Evolutionary conservation across 768 basidiomycete species (phyloP), one percentile per base, ranked within the genome.

Genomic region (Serpula lacrymans): DNA sequence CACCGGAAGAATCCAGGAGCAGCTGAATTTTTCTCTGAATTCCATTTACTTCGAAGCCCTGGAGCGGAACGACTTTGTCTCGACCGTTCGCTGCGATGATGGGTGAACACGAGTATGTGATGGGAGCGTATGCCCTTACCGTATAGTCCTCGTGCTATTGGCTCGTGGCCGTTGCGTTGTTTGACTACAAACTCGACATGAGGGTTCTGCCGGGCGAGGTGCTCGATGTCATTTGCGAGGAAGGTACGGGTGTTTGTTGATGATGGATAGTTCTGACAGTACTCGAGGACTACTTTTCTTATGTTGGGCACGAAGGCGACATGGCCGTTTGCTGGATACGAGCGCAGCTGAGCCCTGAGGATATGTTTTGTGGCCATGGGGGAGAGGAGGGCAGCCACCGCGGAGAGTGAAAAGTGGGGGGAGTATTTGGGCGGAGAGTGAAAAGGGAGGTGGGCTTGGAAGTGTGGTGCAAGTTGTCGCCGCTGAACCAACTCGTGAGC

Each of bases 251-350:
- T 71, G 54, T 80, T 80, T 32, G 72, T 63, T 1, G 88, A 90
- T 3, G 88, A 82, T 1, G 84, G 78, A 77, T 84, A 87, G 39
- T 76, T 77, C 54, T 93, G 82, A 64, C 90, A 91, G 62, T 77
- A 94, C 63, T 92, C 88, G 58, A 95, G 78, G 48, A 95, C 88
- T 45, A 95, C 70, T 57, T 91, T 93, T 41, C 88, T 71, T n/a
- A 87, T 71, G 46, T 80, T 80, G 2, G 90, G 87, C 3, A 89
- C 62, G 62, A 85, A 93, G 1, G 78, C 68, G 30, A 64, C 57
- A 56, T 86, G 85, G 2, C 89, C 88, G 59, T 92, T 91, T 42
- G 82, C 75, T 18, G 83, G 83, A 18, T 58, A 54, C 0, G 88
- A 79, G 48, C 74, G 68, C 31, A 79, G 59, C 45, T 65, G 62